phyloP scores from a whole-genome alignment of 2,329 filamentous ascomycete species.

The Aspergillus sp. region DNA sequence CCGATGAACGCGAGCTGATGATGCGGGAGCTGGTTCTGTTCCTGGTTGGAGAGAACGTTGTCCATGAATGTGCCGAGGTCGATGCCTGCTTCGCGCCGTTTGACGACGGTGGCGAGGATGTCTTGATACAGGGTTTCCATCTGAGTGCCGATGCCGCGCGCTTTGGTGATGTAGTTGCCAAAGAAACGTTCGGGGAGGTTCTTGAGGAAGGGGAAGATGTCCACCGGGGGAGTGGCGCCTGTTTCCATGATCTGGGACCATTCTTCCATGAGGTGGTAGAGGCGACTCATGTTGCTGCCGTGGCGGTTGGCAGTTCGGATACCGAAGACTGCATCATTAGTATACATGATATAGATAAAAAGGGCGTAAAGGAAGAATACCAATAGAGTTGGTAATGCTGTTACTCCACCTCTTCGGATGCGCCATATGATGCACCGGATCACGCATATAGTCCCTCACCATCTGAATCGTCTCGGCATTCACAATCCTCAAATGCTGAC shows the following conservation, averaged over 20 bases:
- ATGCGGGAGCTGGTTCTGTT: neutral
- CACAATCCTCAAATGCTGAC: no score
- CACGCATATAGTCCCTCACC: neutral
- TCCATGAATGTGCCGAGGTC: neutral
- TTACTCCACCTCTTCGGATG: neutral
- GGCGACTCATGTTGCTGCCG: neutral
- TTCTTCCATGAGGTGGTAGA: conserved; percentile 8
- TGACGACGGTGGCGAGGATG: neutral
- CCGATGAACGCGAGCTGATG: neutral
- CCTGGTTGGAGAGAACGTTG: neutral
- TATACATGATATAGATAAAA: neutral
- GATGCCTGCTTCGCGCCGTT: neutral
- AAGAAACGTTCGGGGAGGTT: conserved; percentile 10
- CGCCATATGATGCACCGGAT: neutral
- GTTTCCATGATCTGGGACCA: conserved; percentile 10
- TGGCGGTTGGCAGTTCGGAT: neutral
- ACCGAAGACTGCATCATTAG: conserved; percentile 6
- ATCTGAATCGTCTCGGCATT: no score
- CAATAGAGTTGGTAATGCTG: neutral
- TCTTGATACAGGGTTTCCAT: neutral
- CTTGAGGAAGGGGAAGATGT: conserved; percentile 10
- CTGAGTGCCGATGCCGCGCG: neutral
- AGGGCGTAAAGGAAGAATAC: neutral
- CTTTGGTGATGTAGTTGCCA: neutral
- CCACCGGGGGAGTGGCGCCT: conserved; percentile 11